phyloP scores from a whole-genome alignment of 768 basidiomycete species.

The Psilocybe sp. region DNA sequence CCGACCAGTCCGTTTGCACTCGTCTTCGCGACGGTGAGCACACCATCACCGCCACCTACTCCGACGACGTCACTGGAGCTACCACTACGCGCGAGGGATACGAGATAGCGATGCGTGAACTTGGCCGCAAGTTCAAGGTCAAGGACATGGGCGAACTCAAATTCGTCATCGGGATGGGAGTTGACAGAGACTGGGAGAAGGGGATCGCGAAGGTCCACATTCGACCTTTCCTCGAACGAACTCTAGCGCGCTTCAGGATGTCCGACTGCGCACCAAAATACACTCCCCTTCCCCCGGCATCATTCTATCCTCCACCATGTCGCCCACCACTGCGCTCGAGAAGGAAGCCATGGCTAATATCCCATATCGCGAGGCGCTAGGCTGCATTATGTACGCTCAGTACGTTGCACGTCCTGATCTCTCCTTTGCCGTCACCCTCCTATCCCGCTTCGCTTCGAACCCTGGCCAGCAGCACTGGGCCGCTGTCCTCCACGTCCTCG shows the following conservation, averaged over 20 bases:
- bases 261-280: slow-evolving; percentile 7
- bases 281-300: slow-evolving; percentile 11
- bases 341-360: slow-evolving; percentile 3
- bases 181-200: slow-evolving; percentile 1
- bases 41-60: too few relatives aligned
- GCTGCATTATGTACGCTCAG: slow-evolving; percentile 21
- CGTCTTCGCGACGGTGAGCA: too few relatives aligned
- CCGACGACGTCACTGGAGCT: too few relatives aligned
- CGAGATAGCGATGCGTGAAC: slow-evolving; percentile 6
- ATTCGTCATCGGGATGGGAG: slow-evolving; percentile 9
- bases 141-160: slow-evolving; percentile 7
- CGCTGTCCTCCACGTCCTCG: slow-evolving; percentile 4
- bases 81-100: slow-evolving; percentile 6
- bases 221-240: slow-evolving; percentile 2
- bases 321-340: slow-evolving; percentile 1
- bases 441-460: slow-evolving; percentile 18
- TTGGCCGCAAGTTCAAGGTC: slow-evolving; percentile 2
- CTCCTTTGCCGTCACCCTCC: slow-evolving; percentile 9
- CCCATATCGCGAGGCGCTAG: slow-evolving; percentile 8
- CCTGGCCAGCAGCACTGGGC: slow-evolving; percentile 19
- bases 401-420: slow-evolving; percentile 21
- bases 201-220: slow-evolving; percentile 4
- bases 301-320: not conserved
- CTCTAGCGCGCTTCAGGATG: slow-evolving; percentile 8
- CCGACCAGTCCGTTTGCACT: too few relatives aligned